phyloP scores from a whole-genome alignment of 257 asterid genomes.

The Solanum boliviense region DNA sequence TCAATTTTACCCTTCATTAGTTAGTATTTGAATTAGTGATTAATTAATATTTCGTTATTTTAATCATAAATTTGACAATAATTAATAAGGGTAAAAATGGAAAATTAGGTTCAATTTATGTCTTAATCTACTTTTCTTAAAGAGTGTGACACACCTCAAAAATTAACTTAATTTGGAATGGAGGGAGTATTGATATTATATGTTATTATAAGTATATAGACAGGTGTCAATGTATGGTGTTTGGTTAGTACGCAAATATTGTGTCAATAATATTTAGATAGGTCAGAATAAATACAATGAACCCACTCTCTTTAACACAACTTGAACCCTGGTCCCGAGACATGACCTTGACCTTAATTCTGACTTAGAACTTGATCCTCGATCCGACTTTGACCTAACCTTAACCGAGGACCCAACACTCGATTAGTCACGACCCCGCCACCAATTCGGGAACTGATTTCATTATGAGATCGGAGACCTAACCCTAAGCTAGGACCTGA shows the following conservation, averaged over 20 bases:
- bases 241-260: neutral
- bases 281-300: neutral
- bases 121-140: no score
- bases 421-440: neutral
- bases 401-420: neutral
- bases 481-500: neutral
- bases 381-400: fast-evolving
- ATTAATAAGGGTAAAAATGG: no score
- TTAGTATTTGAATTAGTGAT: no score
- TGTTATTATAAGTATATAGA: neutral
- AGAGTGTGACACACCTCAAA: no score
- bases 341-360: neutral
- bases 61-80: no score
- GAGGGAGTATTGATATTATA: neutral
- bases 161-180: no score
- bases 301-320: neutral
- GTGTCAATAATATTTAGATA: neutral
- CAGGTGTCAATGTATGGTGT: neutral
- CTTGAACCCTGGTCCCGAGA: neutral
- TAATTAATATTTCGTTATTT: no score
- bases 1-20: no score
- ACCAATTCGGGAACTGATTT: no score
- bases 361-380: no score
- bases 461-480: fast-evolving
- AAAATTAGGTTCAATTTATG: no score